These are phyloP conservation scores for Halteria grandinella DNA, from an alignment of 73 alveolate species.

Conservation along the genomic window DNA sequence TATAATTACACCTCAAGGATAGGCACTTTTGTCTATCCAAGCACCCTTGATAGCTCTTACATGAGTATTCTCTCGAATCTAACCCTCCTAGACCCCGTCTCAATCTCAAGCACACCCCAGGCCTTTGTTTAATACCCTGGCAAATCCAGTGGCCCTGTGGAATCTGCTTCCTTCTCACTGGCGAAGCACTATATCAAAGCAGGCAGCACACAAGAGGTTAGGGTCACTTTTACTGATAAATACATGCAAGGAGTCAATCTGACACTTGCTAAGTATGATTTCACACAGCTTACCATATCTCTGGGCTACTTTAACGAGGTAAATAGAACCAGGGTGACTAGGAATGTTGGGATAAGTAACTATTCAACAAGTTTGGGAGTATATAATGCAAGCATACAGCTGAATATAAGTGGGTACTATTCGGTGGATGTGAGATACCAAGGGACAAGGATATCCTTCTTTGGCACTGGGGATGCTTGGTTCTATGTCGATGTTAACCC, in stretches of 20 bases:
- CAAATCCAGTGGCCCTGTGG: too few relatives aligned
- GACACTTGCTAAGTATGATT: neutral
- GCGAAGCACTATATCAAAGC: too few relatives aligned
- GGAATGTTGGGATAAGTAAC: too few relatives aligned
- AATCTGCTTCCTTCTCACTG: too few relatives aligned
- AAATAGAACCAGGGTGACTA: too few relatives aligned
- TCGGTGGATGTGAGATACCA: neutral
- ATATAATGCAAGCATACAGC: slow-evolving; percentile 12
- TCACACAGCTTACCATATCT: neutral
- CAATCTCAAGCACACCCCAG: too few relatives aligned
- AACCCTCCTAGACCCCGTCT: slow-evolving; percentile 6
- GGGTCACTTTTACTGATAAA: neutral
- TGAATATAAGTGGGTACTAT: slow-evolving; percentile 15
- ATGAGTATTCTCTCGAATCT: neutral
- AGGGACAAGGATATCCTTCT: neutral
- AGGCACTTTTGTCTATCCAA: neutral
- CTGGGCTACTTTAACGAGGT: too few relatives aligned
- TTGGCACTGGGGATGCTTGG: slow-evolving; percentile 13
- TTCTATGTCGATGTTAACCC: neutral
- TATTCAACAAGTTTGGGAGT: too few relatives aligned
- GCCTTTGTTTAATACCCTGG: too few relatives aligned
- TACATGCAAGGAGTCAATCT: slow-evolving; percentile 2
- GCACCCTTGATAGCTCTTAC: neutral
- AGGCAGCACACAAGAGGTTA: neutral
- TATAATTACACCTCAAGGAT: neutral